These are phyloP conservation scores for Hypoxylon sp. DNA, from an alignment of 2,329 filamentous ascomycete species.

Conservation along the genomic window DNA sequence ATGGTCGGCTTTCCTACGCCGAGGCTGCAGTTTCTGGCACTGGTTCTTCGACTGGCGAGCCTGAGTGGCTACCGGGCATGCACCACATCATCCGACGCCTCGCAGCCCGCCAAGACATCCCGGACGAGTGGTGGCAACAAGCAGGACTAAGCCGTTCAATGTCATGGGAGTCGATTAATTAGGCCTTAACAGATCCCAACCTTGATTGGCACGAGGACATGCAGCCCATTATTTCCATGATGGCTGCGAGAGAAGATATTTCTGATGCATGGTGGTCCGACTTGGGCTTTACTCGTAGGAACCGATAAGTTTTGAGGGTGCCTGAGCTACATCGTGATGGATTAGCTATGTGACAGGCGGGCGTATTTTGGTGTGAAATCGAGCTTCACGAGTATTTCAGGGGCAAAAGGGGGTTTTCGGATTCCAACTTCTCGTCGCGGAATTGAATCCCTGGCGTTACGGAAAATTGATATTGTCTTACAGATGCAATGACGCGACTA, in stretches of 20 bases:
- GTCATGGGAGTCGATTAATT: slow-evolving; percentile 55
- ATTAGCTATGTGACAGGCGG: background rate
- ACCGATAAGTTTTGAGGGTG: background rate
- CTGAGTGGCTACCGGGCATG: slow-evolving; percentile 70
- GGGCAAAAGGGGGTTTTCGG: slow-evolving; percentile 2
- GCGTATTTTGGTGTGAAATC: background rate
- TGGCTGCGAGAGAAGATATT: background rate
- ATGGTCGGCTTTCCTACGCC: slow-evolving; percentile 54
- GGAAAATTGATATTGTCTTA: slow-evolving; percentile 12
- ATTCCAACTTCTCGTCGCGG: background rate
- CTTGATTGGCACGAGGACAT: background rate
- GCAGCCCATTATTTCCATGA: background rate
- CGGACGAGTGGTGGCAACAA: slow-evolving; percentile 85
- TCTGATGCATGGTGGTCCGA: background rate
- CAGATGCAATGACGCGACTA: background rate
- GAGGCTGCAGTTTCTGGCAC: slow-evolving; percentile 58
- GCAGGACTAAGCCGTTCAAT: slow-evolving; percentile 74
- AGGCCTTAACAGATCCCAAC: background rate
- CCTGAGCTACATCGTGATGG: background rate
- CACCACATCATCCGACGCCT: slow-evolving; percentile 79
- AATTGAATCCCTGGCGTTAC: slow-evolving; percentile 11
- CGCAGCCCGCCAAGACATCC: slow-evolving; percentile 78
- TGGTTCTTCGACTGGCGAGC: slow-evolving; percentile 43
- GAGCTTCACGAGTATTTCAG: background rate
- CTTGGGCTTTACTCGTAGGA: background rate